A percentile compares a stretch with the other conserved stretches of the same genome.
phyloP scores from a whole-genome alignment of 2,329 filamentous ascomycete genomes.

The Alternaria sp. region DNA sequence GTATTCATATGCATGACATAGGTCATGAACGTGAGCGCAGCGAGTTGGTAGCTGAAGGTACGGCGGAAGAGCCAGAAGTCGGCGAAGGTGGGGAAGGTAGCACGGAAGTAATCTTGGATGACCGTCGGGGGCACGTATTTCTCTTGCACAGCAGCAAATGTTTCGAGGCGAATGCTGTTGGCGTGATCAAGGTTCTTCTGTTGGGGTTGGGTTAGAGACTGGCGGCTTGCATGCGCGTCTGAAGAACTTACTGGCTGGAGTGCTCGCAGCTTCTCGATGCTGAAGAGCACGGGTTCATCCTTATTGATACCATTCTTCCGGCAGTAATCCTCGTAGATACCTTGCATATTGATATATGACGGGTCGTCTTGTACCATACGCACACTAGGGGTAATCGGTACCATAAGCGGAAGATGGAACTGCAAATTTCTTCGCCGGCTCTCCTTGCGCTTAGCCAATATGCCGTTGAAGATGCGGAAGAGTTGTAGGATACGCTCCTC shows the following conservation, averaged over 20 bases:
- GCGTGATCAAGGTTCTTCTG: slow-evolving; percentile 74
- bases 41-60: slow-evolving; percentile 95
- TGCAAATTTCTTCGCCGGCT: slow-evolving; percentile 90
- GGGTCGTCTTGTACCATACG: slow-evolving; percentile 94
- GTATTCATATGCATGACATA: slow-evolving; percentile 98
- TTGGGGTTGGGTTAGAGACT: slow-evolving; percentile 7
- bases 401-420: slow-evolving; percentile 94
- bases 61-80: slow-evolving; percentile 99
- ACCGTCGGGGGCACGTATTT: slow-evolving; percentile 87
- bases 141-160: slow-evolving; percentile 92
- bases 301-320: slow-evolving; percentile 85
- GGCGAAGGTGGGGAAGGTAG: slow-evolving; percentile 83
- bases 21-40: slow-evolving; percentile 95
- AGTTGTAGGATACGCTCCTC: slow-evolving; percentile 96
- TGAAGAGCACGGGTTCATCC: slow-evolving; percentile 93
- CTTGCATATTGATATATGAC: slow-evolving; percentile 92
- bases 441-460: slow-evolving; percentile 90
- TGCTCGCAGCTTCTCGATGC: slow-evolving; percentile 88
- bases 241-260: slow-evolving; percentile 54
- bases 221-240: neutral
- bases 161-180: slow-evolving; percentile 79
- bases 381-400: slow-evolving; percentile 92
- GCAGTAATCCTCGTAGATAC: slow-evolving; percentile 95
- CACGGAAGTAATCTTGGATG: slow-evolving; percentile 86
- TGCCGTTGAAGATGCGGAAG: slow-evolving; percentile 96